phyloP scores from a whole-genome alignment of 306 rosid genomes.

The Trifolium subterraneum region DNA sequence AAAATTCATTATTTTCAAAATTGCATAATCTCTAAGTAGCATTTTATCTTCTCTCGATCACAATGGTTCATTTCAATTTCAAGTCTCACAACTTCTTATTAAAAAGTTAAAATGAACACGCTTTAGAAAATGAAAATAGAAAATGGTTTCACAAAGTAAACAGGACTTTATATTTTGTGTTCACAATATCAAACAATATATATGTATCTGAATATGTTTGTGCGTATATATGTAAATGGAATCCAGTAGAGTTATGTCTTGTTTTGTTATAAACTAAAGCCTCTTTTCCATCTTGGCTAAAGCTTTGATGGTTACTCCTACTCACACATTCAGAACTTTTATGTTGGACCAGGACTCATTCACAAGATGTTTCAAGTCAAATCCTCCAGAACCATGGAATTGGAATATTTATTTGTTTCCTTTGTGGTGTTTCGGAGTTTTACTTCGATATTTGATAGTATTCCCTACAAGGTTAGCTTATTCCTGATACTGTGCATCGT shows the following conservation, averaged over 20 bases:
- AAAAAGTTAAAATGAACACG: too few relatives aligned
- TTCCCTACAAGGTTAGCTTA: conserved; percentile 80
- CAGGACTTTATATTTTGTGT: neutral
- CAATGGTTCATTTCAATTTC: too few relatives aligned
- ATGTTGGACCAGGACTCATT: conserved; percentile 73
- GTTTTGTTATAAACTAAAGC: neutral
- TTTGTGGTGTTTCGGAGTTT: conserved; percentile 93
- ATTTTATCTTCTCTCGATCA: too few relatives aligned
- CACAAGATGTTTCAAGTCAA: conserved; percentile 96
- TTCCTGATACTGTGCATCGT: conserved; percentile 7
- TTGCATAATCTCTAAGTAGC: too few relatives aligned
- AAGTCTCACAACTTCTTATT: too few relatives aligned
- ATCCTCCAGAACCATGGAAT: conserved; percentile 96
- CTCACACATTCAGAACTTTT: conserved; percentile 32
- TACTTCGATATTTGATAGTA: conserved; percentile 77
- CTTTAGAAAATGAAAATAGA: too few relatives aligned
- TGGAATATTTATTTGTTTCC: conserved; percentile 98
- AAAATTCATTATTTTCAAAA: too few relatives aligned
- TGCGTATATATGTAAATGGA: neutral
- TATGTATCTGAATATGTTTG: neutral
- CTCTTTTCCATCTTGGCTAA: conserved; percentile 6
- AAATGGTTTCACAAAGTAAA: too few relatives aligned
- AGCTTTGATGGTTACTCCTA: conserved; percentile 38
- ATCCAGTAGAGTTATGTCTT: neutral
- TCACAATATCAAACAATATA: neutral